Evolutionary conservation across 1,284 basidiomycete genomes (phyloP).

Genomic region (Porogramme epimiltina): DNA sequence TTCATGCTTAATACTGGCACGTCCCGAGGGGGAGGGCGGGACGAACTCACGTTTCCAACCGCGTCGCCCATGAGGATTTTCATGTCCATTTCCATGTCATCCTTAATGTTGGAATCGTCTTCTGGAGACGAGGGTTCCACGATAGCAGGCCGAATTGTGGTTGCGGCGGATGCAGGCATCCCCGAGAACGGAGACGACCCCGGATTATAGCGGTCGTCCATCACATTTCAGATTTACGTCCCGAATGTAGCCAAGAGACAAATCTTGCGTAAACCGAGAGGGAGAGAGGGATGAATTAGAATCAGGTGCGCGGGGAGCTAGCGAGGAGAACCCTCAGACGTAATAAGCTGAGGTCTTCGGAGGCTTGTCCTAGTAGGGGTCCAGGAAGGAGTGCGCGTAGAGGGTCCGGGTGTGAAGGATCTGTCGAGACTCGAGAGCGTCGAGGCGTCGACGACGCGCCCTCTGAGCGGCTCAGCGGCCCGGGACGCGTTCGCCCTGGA

Average conservation of each 20-base stretch:
- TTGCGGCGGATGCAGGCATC: slow-evolving; percentile 16
- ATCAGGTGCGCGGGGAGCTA: too few species aligned
- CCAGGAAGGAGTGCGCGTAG: too few species aligned
- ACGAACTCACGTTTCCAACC: slow-evolving; percentile 69
- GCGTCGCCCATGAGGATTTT: slow-evolving; percentile 77
- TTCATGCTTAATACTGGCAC: neutral
- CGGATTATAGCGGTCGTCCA: slow-evolving; percentile 18
- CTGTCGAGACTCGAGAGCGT: too few species aligned
- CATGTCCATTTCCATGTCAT: slow-evolving; percentile 73
- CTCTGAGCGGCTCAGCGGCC: too few species aligned
- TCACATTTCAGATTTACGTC: slow-evolving; percentile 19
- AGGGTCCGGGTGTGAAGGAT: too few species aligned
- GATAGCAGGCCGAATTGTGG: slow-evolving; percentile 18
- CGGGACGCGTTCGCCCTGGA: too few species aligned
- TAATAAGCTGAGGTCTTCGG: too few species aligned
- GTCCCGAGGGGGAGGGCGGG: too few species aligned
- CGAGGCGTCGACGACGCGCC: too few species aligned
- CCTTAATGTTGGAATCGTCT: slow-evolving; percentile 52
- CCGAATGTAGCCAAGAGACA: neutral
- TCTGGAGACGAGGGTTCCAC: slow-evolving; percentile 15
- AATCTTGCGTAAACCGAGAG: slow-evolving; percentile 3
- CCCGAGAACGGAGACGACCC: slow-evolving; percentile 13
- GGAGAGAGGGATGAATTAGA: too few species aligned
- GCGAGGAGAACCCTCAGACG: too few species aligned
- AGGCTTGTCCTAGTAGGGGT: too few species aligned